Evolutionary conservation across 1,139 yeast genomes (phyloP).

Genomic region (Debaryomyces coudertii): DNA sequence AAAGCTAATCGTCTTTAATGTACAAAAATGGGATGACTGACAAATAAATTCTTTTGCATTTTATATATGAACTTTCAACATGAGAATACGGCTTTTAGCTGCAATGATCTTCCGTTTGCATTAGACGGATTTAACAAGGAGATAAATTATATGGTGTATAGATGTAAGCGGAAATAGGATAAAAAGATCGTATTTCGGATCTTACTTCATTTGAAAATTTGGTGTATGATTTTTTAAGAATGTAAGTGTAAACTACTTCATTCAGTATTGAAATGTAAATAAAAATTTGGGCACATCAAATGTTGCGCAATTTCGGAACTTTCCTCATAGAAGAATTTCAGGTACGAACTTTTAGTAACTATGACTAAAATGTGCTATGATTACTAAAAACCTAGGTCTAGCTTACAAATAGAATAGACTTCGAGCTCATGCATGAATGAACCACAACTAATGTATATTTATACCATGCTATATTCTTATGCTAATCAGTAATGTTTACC

Average conservation of each 20-base stretch:
- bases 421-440: too few relatives aligned
- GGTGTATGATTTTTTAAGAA: too few relatives aligned
- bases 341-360: too few relatives aligned
- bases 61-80: too few relatives aligned
- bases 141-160: not conserved
- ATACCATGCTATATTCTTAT: not conserved
- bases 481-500: conserved; percentile 5
- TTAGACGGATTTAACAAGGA: not conserved
- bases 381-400: not conserved
- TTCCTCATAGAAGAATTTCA: too few relatives aligned
- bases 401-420: not conserved
- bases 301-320: too few relatives aligned
- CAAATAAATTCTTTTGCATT: too few relatives aligned
- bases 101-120: not conserved
- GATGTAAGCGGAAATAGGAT: not conserved
- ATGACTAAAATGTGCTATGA: not conserved
- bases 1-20: too few relatives aligned
- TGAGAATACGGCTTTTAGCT: not conserved
- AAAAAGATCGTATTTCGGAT: not conserved
- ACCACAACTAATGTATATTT: not conserved
- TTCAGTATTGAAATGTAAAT: too few relatives aligned
- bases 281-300: too few relatives aligned
- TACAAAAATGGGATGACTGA: too few relatives aligned
- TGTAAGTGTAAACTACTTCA: too few relatives aligned
- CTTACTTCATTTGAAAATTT: not conserved